Evolutionary conservation across 371 early-diverging fungal genomes (phyloP).

Genomic region (Mortierella sp.): DNA sequence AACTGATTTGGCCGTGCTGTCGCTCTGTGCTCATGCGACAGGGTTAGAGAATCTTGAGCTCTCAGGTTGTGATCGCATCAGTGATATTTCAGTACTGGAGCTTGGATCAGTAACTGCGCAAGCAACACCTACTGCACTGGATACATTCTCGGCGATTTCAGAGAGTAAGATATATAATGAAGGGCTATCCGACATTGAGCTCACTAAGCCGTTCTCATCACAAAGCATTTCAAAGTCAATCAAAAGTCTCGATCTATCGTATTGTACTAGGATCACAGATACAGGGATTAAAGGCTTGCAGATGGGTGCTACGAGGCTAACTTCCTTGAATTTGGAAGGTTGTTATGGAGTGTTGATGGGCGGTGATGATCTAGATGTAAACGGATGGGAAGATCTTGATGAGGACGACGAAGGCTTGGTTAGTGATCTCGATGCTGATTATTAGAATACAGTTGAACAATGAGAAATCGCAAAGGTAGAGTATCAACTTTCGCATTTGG

Average conservation of each 20-base stretch:
- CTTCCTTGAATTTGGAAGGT: conserved; percentile 35
- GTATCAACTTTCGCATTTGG: too few relatives aligned
- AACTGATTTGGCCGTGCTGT: conserved; percentile 26
- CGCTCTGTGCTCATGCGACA: conserved; percentile 23
- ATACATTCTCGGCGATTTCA: background rate
- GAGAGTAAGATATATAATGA: background rate
- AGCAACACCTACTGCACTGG: background rate
- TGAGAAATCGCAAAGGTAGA: background rate
- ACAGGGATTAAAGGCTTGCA: conserved; percentile 20
- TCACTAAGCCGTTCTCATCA: background rate
- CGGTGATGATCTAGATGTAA: conserved; percentile 17
- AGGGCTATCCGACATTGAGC: background rate
- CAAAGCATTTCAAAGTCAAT: conserved; percentile 26
- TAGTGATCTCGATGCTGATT: background rate
- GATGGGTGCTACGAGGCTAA: conserved; percentile 18
- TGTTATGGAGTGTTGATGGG: conserved; percentile 37
- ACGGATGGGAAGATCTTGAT: conserved; percentile 47
- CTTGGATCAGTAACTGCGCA: conserved; percentile 18
- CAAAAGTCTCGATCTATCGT: conserved; percentile 39
- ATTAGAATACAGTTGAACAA: background rate
- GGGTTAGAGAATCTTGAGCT: conserved; percentile 37
- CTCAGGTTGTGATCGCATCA: conserved; percentile 34
- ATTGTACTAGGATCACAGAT: conserved; percentile 43
- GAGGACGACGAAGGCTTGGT: background rate
- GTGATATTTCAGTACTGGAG: conserved; percentile 33